These are phyloP conservation scores for Boletus vinaceobasis DNA, from an alignment of 768 basidiomycete genomes.

Conservation along the genomic window DNA sequence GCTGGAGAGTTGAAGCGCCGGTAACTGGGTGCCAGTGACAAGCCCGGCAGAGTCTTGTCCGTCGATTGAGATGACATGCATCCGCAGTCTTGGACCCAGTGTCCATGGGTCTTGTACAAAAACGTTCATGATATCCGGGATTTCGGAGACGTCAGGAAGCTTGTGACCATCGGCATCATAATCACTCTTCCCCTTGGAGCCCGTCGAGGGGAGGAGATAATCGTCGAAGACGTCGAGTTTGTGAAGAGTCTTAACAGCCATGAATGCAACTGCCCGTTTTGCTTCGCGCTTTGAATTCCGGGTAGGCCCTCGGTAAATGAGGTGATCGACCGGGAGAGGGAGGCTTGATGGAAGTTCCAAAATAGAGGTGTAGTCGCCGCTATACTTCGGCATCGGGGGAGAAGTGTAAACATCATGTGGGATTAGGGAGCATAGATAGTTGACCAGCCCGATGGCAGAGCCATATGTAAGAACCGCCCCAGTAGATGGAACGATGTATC, in stretches of 20 bases:
- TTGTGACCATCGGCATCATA: constrained; percentile 52
- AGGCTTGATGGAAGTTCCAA: constrained; percentile 68
- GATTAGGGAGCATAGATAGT: constrained; percentile 74
- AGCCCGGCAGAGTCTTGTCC: constrained; percentile 54
- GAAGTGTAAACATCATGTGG: constrained; percentile 70
- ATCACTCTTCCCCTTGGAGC: constrained; percentile 43
- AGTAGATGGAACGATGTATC: constrained; percentile 66
- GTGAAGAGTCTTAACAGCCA: constrained; percentile 68
- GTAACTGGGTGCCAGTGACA: constrained; percentile 61
- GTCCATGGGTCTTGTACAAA: constrained; percentile 66
- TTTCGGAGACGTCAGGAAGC: constrained; percentile 39
- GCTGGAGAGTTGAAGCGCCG: constrained; percentile 41
- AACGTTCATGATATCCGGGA: constrained; percentile 58
- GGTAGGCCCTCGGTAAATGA: constrained; percentile 56
- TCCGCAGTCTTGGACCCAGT: constrained; percentile 52
- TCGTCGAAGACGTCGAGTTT: constrained; percentile 77
- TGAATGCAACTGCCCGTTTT: constrained; percentile 77
- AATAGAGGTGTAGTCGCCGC: constrained; percentile 53
- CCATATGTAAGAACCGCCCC: constrained; percentile 81
- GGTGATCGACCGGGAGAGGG: constrained; percentile 52
- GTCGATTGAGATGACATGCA: constrained; percentile 58
- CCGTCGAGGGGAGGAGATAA: constrained; percentile 70
- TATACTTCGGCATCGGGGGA: constrained; percentile 55
- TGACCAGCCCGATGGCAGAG: constrained; percentile 66
- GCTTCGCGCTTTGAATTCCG: constrained; percentile 75